Evolutionary conservation across 2,329 filamentous ascomycete genomes (phyloP).

Genomic region (Clarireedia homoeocarpa): DNA sequence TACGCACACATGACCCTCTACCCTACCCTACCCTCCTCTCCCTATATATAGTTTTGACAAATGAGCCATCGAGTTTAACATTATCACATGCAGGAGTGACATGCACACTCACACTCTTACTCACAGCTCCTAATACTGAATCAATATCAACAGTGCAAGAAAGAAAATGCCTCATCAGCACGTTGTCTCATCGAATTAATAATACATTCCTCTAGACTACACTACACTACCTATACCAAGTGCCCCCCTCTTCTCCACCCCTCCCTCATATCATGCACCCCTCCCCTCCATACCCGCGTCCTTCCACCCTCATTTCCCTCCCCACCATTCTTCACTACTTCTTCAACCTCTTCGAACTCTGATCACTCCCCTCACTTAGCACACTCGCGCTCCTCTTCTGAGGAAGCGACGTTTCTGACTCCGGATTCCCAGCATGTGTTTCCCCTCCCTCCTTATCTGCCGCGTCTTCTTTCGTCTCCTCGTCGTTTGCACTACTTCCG

Average conservation of each 20-base stretch:
- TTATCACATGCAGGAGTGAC: neutral
- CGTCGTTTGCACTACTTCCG: slow-evolving; percentile 35
- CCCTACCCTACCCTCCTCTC: no score
- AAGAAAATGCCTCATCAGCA: no score
- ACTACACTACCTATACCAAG: no score
- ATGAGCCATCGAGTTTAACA: no score
- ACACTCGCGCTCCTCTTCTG: slow-evolving; percentile 82
- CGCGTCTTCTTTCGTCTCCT: neutral
- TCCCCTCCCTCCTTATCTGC: neutral
- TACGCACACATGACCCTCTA: no score
- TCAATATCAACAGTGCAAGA: no score
- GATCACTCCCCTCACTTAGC: slow-evolving; percentile 50
- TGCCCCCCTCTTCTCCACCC: no score
- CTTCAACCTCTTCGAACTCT: slow-evolving; percentile 32
- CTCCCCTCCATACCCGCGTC: neutral
- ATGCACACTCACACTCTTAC: neutral
- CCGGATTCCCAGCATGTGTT: neutral
- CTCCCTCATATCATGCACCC: no score
- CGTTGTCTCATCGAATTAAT: neutral
- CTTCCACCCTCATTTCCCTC: neutral
- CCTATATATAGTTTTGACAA: no score
- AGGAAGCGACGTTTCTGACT: slow-evolving; percentile 24
- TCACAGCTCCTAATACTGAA: no score
- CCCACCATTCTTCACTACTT: slow-evolving; percentile 25
- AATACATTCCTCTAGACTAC: no score